Evolutionary conservation across 768 basidiomycete genomes (phyloP).

Genomic region (Pleurotus tuoliensis): DNA sequence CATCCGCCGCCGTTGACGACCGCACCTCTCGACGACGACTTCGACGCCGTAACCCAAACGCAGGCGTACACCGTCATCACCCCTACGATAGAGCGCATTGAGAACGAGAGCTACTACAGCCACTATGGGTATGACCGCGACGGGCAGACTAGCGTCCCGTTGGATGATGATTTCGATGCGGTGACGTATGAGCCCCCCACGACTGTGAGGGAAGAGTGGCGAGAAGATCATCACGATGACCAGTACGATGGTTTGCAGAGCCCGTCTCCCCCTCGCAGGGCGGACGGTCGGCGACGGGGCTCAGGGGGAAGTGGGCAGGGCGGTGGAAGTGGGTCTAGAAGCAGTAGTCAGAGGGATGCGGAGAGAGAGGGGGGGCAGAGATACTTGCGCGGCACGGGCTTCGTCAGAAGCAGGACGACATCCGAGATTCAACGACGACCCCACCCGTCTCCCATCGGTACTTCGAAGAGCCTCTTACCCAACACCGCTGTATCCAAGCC

Average conservation of each 20-base stretch:
- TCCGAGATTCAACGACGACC: slow-evolving; percentile 3
- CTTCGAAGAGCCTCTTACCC: neutral
- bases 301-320: neutral
- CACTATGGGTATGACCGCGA: slow-evolving; percentile 5
- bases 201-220: neutral
- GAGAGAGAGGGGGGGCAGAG: neutral
- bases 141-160: slow-evolving; percentile 21
- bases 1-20: slow-evolving; percentile 35
- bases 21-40: slow-evolving; percentile 36
- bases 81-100: slow-evolving; percentile 13
- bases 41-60: slow-evolving; percentile 32
- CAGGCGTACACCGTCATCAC: slow-evolving; percentile 20
- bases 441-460: neutral
- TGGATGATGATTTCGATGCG: slow-evolving; percentile 38
- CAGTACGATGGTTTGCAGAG: neutral
- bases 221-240: too few species aligned
- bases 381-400: neutral
- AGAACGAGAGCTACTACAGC: slow-evolving; percentile 8
- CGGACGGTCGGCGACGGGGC: neutral
- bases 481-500: neutral
- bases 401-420: neutral
- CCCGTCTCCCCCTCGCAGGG: neutral
- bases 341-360: too few species aligned
- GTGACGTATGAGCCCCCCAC: slow-evolving; percentile 21
- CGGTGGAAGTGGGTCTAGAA: neutral